Conservation (phyloP, 805 yeast genomes). For the Sungouiella thailandica region DNA sequence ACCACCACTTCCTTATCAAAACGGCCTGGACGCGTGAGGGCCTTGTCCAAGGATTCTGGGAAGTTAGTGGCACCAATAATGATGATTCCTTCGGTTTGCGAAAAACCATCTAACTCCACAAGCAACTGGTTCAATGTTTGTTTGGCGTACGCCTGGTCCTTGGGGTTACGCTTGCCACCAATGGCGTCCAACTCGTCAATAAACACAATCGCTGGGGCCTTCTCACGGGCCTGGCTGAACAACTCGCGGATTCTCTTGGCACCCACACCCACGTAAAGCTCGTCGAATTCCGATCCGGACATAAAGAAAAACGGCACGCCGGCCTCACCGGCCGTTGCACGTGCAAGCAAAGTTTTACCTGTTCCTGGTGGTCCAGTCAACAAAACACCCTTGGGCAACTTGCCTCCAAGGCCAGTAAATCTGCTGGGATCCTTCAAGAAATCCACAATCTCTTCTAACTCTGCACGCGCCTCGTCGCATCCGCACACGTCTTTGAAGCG, state of each 20-base stretch:
- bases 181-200: slow-evolving; percentile 98
- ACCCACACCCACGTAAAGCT: slow-evolving; percentile 97
- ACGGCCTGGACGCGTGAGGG: slow-evolving; percentile 96
- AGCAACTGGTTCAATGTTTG: slow-evolving; percentile 94
- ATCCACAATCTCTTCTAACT: slow-evolving; percentile 96
- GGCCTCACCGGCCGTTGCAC: slow-evolving; percentile 99
- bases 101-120: slow-evolving; percentile 93
- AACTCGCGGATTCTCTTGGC: slow-evolving; percentile 96
- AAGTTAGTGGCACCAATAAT: slow-evolving; percentile 98
- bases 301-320: slow-evolving; percentile 97
- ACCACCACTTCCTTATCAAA: slow-evolving; percentile 95
- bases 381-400: slow-evolving; percentile 93
- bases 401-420: slow-evolving; percentile 96
- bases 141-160: slow-evolving; percentile 96
- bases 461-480: slow-evolving; percentile 97
- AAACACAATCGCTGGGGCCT: slow-evolving; percentile 95
- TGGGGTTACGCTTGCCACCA: slow-evolving; percentile 96
- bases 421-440: slow-evolving; percentile 93
- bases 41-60: slow-evolving; percentile 95
- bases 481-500: slow-evolving; percentile 93
- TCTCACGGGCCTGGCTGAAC: slow-evolving; percentile 86
- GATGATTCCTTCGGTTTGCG: slow-evolving; percentile 88
- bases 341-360: slow-evolving; percentile 92
- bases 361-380: slow-evolving; percentile 99
- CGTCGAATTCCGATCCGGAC: slow-evolving; percentile 98